Evolutionary conservation across 441 rosid genomes (phyloP), one percentile per base, ranked within the genome.

Genomic region (Populus hybrid): DNA sequence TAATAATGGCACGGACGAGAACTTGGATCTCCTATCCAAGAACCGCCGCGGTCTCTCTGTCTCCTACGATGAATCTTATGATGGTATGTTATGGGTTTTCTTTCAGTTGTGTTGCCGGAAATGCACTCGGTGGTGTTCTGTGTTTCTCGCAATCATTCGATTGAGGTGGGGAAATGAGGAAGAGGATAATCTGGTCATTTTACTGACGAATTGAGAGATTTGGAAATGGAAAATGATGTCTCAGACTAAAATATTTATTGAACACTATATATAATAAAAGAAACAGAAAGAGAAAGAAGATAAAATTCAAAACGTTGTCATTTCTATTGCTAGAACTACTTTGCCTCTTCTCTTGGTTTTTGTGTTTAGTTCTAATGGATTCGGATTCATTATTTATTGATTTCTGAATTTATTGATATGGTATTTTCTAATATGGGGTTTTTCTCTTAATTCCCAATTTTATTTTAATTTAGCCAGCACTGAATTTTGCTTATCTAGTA

Each of bases 21-120:
- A 87, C 78, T 80, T 94, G 78, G 97, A 95, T 91, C 97, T 94
- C 75, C 91, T 95, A 89, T 90, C 97, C 63, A 89, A 78, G 86
- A 92, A 85, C 81, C 98, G 95, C 74, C 91, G 93, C 72, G 84
- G 87, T 71, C 79, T 90, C 83, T 95, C 97, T 40, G 83, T 90
- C 32, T 83, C 90, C 46, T 88, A 97, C 80, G 94, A 90, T 57
- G 96, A 92, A n/a, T 90, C 89, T 36, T 86, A 95, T 42, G 97
- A 92, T 76, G 97, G 98, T 88, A 87, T 75, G 21, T 57, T 36
- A 9, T 7, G 16, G 23, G 7, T 6, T 32, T 11, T 5, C 4
- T 35, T 65, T 59, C 21, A 71, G n/a, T 71, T 28, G 36, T 78
- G 46, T 73, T 70, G 28, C 7, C 24, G 32, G 16, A 9, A 24